These are phyloP conservation scores for Aegilops bicornis DNA, from an alignment of 176 grass and related monocot genomes.

Conservation along the genomic window DNA sequence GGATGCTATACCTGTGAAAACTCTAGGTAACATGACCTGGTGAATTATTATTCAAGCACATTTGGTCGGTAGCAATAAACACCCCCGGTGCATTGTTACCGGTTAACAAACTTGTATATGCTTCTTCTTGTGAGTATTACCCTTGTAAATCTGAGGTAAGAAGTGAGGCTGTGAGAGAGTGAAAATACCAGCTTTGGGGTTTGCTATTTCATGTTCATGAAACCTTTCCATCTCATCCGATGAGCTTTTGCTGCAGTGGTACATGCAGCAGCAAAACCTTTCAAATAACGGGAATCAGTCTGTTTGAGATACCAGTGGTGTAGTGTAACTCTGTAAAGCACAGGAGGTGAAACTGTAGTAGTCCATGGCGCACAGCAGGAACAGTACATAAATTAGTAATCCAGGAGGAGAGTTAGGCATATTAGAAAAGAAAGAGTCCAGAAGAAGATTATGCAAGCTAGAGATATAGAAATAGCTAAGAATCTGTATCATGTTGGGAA, in stretches of 20 bases:
- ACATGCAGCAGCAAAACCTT: constrained; percentile 13
- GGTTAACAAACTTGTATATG: not conserved
- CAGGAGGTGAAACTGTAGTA: not conserved
- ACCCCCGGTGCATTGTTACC: no score
- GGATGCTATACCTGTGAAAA: not conserved
- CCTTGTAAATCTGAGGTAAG: constrained; percentile 10
- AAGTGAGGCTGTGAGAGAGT: not conserved
- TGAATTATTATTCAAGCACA: not conserved
- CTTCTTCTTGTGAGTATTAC: not conserved
- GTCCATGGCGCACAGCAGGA: not conserved
- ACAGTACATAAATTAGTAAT: not conserved
- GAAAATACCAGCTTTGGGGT: not conserved
- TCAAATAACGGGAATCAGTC: not conserved
- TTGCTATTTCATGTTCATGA: not conserved
- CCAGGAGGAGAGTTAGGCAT: not conserved
- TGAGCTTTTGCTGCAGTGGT: not conserved
- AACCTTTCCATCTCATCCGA: not conserved
- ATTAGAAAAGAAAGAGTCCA: not conserved
- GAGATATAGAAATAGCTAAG: not conserved
- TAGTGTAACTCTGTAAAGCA: not conserved
- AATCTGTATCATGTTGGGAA: not conserved
- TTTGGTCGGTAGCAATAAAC: not conserved
- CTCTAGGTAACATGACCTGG: not conserved
- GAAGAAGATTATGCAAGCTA: constrained; percentile 1
- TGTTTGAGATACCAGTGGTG: not conserved